Base-by-base conservation (phyloP, 441 rosid species). In the Syzygium malaccense region DNA sequence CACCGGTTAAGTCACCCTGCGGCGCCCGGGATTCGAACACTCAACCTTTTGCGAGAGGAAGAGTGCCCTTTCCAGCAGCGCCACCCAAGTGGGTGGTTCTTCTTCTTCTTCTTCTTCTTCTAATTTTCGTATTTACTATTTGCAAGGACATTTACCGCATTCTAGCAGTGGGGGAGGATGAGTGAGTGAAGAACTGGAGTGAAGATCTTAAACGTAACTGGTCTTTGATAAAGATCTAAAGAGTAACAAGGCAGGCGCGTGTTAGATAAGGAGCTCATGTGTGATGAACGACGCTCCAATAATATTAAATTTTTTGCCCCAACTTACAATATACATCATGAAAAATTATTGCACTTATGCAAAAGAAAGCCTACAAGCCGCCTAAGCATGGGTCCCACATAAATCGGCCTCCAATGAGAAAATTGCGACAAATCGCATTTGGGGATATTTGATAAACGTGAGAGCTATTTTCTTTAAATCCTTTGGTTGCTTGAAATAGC, bases 151-250 rank as follows among this genome's bases (percentile, higher is more conserved):
- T 41, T 41, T 41, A 41, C 45, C 45, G 45, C 45, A 41, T 41
- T 41, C 45, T 1, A 41, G 8, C 1, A 41, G 45, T 1, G 1
- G 45, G 45, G 45, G 45, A 41, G 45, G 8, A 41, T 41, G 45
- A 41, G 45, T 6, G 45, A 41, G 45, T 41, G 45, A 1, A 33
- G 95, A 98, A 92, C 95, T 99, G 17, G 96, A 95, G 90, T 99
- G 95, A 87, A 95, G 96, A 88, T 98, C 96, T 91, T 92, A 91
- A 90, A 98, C 97, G 99, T 97, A 96, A 93, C 13, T 56, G 28
- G 62, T 26, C 64, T 58, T 58, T 58, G 15, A 26, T 2, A 30
- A 58, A 58, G 64, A 26, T 11, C 26, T 15, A 58, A 58, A 58
- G 28, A 58, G 96, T 91, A 86, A 86, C 86, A 66, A 86, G 30